Conservation (phyloP, 2,329 filamentous ascomycete species). For the Daldinia eschscholtzii region DNA sequence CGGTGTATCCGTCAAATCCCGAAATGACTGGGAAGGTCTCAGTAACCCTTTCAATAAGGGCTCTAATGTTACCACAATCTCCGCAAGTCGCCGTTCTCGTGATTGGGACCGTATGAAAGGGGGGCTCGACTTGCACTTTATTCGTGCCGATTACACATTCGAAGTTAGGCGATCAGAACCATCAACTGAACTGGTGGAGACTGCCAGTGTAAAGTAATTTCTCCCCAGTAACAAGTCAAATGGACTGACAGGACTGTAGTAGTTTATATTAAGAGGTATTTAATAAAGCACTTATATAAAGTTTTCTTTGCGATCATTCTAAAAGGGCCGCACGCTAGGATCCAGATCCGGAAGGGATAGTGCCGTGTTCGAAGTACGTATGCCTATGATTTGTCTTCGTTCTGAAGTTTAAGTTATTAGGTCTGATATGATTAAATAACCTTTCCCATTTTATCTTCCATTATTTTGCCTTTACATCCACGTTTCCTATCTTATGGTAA, state of each 20-base stretch:
- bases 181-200: not conserved
- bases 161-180: constrained; percentile 29
- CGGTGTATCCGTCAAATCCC: constrained; percentile 14
- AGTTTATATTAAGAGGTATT: not conserved
- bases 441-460: constrained; percentile 3
- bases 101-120: constrained; percentile 40
- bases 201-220: not conserved
- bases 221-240: not conserved
- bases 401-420: constrained; percentile 18
- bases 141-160: constrained; percentile 41
- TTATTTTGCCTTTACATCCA: constrained; percentile 34
- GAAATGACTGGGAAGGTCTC: constrained; percentile 15
- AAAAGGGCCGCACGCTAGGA: not conserved
- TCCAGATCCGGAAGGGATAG: not conserved
- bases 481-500: constrained; percentile 44
- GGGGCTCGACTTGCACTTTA: constrained; percentile 5
- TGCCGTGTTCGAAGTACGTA: not conserved
- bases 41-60: constrained; percentile 37
- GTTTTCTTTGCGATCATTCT: not conserved
- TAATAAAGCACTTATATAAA: not conserved
- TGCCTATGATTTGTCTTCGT: not conserved
- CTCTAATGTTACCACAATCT: constrained; percentile 29
- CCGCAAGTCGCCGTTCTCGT: constrained; percentile 17
- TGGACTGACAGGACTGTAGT: not conserved
- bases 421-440: constrained; percentile 15